A percentile compares a stretch with the other conserved stretches of the same genome.
phyloP scores from a whole-genome alignment of 1,284 basidiomycete species.

The Gastroboletus turbinatus region DNA sequence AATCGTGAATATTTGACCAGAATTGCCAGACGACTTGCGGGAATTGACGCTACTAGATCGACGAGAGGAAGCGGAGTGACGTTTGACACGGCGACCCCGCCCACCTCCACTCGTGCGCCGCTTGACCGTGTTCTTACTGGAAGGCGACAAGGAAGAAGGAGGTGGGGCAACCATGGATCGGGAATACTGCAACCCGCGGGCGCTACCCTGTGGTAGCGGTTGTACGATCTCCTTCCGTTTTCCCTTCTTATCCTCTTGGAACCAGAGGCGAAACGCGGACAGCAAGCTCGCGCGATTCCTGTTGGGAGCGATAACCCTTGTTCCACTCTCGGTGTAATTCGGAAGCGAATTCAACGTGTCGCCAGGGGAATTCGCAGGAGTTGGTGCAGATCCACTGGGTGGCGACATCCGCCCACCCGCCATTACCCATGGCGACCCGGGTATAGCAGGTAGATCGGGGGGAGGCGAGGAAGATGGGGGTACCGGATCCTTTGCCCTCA shows the following conservation, averaged over 20 bases:
- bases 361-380: slow-evolving; percentile 54
- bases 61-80: slow-evolving; percentile 67
- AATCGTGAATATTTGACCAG: slow-evolving; percentile 56
- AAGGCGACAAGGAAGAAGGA: slow-evolving; percentile 23
- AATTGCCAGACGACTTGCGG: slow-evolving; percentile 66
- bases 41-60: slow-evolving; percentile 84
- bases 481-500: slow-evolving; percentile 52
- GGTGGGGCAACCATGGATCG: slow-evolving; percentile 24
- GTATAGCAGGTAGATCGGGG: slow-evolving; percentile 46
- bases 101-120: slow-evolving; percentile 46
- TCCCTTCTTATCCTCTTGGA: slow-evolving; percentile 76
- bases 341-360: slow-evolving; percentile 56
- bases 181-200: slow-evolving; percentile 24
- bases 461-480: slow-evolving; percentile 39
- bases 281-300: slow-evolving; percentile 70
- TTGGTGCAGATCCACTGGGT: slow-evolving; percentile 38
- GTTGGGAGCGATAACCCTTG: slow-evolving; percentile 35
- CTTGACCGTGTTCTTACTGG: slow-evolving; percentile 43
- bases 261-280: slow-evolving; percentile 75
- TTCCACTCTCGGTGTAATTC: slow-evolving; percentile 43
- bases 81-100: slow-evolving; percentile 53
- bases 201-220: slow-evolving; percentile 30
- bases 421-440: slow-evolving; percentile 72
- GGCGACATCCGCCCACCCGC: slow-evolving; percentile 47
- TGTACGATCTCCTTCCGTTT: slow-evolving; percentile 57